Percentiles rank a stretch among this genome's conserved stretches.
These are phyloP conservation scores for Apiotrichum laibachii DNA, from an alignment of 1,284 basidiomycete species.

Conservation along the genomic window DNA sequence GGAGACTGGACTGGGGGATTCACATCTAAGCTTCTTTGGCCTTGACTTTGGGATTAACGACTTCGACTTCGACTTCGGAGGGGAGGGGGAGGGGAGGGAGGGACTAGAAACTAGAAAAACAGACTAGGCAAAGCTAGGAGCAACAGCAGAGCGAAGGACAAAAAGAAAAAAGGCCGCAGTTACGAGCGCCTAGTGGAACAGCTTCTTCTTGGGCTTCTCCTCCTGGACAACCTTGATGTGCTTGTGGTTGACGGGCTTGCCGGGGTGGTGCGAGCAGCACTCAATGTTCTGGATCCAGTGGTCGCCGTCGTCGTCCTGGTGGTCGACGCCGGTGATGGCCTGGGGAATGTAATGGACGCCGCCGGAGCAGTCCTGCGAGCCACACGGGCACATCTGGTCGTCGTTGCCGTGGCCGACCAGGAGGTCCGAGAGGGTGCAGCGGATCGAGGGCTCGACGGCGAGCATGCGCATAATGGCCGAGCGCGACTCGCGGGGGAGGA, in stretches of 20 bases:
- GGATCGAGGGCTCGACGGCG: constrained; percentile 78
- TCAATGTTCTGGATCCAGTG: constrained; percentile 68
- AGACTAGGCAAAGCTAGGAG: no score
- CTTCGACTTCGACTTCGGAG: no score
- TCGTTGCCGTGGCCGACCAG: constrained; percentile 74
- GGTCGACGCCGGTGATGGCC: constrained; percentile 42
- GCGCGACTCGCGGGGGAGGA: constrained; percentile 88
- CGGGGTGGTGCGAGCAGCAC: constrained; percentile 61
- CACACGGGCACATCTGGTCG: constrained; percentile 75
- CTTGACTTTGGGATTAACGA: neutral
- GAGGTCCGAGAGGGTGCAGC: constrained; percentile 91
- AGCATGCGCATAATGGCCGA: constrained; percentile 90
- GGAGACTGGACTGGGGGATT: no score
- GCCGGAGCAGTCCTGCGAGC: constrained; percentile 54
- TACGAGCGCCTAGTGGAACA: constrained; percentile 45
- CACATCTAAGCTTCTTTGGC: neutral
- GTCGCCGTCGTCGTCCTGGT: constrained; percentile 50
- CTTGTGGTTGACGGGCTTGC: constrained; percentile 40
- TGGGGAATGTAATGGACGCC: constrained; percentile 49
- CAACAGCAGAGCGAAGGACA: neutral
- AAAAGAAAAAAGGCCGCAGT: neutral
- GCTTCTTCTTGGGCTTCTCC: constrained; percentile 49
- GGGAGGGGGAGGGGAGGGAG: no score
- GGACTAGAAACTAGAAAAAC: no score
- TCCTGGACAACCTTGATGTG: constrained; percentile 53